Evolutionary conservation across 495 filamentous ascomycete genomes (phyloP).

Genomic region (Geoglossum glabrum): DNA sequence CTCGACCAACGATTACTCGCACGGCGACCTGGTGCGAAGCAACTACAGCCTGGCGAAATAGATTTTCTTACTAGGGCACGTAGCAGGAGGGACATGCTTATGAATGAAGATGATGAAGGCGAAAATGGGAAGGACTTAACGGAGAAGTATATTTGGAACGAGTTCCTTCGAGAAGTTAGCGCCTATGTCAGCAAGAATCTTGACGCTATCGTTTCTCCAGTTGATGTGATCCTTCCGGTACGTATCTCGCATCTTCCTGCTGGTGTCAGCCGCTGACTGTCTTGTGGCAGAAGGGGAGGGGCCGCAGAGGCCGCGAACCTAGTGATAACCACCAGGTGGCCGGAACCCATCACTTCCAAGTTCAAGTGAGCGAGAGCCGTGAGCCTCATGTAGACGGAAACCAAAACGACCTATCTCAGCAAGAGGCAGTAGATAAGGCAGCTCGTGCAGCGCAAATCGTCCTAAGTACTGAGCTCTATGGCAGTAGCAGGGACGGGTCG

Average conservation of each 20-base stretch:
- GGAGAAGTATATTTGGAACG: conserved; percentile 62
- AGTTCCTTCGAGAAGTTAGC: conserved; percentile 55
- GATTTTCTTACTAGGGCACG: conserved; percentile 46
- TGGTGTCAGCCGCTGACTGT: neutral
- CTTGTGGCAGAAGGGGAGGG: neutral
- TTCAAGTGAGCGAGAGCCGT: neutral
- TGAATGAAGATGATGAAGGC: conserved; percentile 37
- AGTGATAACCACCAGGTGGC: neutral
- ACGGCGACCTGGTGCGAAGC: conserved; percentile 41
- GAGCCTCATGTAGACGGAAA: conserved; percentile 11
- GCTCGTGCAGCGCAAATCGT: conserved; percentile 34
- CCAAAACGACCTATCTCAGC: conserved; percentile 20
- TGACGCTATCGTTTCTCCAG: conserved; percentile 25
- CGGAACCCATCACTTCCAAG: neutral
- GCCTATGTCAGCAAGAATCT: conserved; percentile 58
- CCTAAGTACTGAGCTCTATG: conserved; percentile 18
- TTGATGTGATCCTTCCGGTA: neutral
- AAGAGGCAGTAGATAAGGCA: conserved; percentile 29
- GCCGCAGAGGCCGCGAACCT: neutral
- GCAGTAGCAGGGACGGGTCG: conserved; percentile 14
- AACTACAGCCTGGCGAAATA: conserved; percentile 49
- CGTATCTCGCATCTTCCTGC: neutral
- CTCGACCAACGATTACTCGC: conserved; percentile 42
- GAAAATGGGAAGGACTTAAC: conserved; percentile 42
- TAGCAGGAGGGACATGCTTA: conserved; percentile 45